Conservation (phyloP, 495 filamentous ascomycete genomes). For the Clavariopsis aquatica region DNA sequence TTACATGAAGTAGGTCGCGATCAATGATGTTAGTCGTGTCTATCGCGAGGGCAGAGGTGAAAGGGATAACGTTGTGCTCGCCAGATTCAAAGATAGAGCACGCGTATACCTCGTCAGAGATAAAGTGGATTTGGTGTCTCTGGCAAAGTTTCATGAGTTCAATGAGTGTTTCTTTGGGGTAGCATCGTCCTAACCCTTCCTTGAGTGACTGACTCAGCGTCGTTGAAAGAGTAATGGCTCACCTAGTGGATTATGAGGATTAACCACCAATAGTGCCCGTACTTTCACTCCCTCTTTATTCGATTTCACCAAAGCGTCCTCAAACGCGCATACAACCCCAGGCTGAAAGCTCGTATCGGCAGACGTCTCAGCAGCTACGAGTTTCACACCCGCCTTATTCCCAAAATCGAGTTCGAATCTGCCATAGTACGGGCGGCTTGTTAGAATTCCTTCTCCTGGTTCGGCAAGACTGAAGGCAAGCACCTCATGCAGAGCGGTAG, state of each 20-base stretch:
- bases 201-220: too few relatives aligned
- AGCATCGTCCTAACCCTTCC: slow-evolving; percentile 62
- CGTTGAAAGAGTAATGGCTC: too few relatives aligned
- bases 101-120: slow-evolving; percentile 67
- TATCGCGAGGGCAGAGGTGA: slow-evolving; percentile 57
- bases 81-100: slow-evolving; percentile 47
- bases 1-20: slow-evolving; percentile 55
- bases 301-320: slow-evolving; percentile 23
- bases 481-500: not conserved
- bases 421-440: slow-evolving; percentile 35
- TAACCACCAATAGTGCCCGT: slow-evolving; percentile 53
- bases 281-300: slow-evolving; percentile 25
- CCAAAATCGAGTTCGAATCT: slow-evolving; percentile 34
- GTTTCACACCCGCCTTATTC: slow-evolving; percentile 10
- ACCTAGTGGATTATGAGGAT: slow-evolving; percentile 65
- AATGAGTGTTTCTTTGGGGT: slow-evolving; percentile 51
- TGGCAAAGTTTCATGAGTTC: slow-evolving; percentile 55
- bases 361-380: slow-evolving; percentile 28
- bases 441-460: slow-evolving; percentile 32
- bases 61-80: slow-evolving; percentile 32
- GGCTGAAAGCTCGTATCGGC: not conserved
- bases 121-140: slow-evolving; percentile 57
- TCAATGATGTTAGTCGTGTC: slow-evolving; percentile 54
- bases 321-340: slow-evolving; percentile 22
- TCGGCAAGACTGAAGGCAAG: not conserved